Conservation (phyloP, 73 alveolate genomes). For the Paramecium primaurelia region DNA sequence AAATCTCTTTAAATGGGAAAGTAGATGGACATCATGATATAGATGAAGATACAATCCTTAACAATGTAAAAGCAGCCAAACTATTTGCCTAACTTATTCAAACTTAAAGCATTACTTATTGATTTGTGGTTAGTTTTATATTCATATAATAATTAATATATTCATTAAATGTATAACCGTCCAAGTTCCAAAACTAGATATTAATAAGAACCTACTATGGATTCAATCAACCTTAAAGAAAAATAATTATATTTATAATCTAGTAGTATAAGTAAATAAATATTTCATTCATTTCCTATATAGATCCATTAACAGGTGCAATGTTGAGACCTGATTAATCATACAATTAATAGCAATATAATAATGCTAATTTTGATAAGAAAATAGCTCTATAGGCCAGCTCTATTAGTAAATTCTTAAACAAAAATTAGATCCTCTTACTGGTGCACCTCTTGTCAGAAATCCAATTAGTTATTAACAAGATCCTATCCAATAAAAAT, state of each 20-base stretch:
- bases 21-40: slow-evolving; percentile 48
- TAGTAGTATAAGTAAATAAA: background rate
- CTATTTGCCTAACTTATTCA: background rate
- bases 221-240: slow-evolving; percentile 8
- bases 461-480: slow-evolving; percentile 15
- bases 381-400: background rate
- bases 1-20: slow-evolving; percentile 5
- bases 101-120: background rate
- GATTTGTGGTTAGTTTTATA: background rate
- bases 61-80: background rate
- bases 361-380: background rate
- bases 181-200: slow-evolving; percentile 30
- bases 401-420: background rate
- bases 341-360: background rate
- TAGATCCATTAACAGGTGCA: slow-evolving; percentile 41
- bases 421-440: slow-evolving; percentile 2
- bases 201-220: slow-evolving; percentile 34
- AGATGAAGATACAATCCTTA: slow-evolving; percentile 23
- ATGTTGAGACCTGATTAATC: background rate
- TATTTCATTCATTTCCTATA: background rate
- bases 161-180: slow-evolving; percentile 37
- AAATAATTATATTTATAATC: slow-evolving; percentile 12
- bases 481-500: background rate
- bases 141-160: background rate
- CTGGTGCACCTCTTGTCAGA: slow-evolving; percentile 42